Evolutionary conservation across 345 rosid genomes (phyloP).

Genomic region (Citrus maxima): DNA sequence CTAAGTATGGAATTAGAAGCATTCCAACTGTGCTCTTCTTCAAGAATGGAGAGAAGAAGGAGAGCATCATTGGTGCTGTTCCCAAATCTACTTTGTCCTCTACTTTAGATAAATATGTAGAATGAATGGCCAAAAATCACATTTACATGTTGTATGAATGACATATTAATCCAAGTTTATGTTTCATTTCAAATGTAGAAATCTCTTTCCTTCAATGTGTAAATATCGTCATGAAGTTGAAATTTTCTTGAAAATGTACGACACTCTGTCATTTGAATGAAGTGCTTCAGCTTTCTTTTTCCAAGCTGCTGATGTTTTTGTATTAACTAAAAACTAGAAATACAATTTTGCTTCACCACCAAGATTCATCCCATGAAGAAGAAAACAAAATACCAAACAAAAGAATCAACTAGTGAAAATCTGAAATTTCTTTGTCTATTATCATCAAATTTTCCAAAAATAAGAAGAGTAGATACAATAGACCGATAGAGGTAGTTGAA

Average conservation of each 20-base stretch:
- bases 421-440: too few relatives aligned
- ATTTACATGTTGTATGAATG: neutral
- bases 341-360: too few relatives aligned
- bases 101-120: conserved; percentile 56
- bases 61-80: conserved; percentile 72
- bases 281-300: neutral
- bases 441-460: too few relatives aligned
- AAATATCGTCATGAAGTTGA: neutral
- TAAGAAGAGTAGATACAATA: too few relatives aligned
- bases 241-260: too few relatives aligned
- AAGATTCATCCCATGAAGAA: too few relatives aligned
- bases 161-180: neutral
- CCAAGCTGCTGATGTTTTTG: neutral
- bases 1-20: conserved; percentile 63
- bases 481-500: too few relatives aligned
- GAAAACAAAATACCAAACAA: too few relatives aligned
- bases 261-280: neutral
- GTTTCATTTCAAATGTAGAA: neutral
- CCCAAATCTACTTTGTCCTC: conserved; percentile 61
- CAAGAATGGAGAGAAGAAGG: conserved; percentile 71
- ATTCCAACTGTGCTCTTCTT: conserved; percentile 70
- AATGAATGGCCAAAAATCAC: conserved; percentile 16
- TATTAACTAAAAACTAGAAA: too few relatives aligned
- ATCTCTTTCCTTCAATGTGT: neutral
- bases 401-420: too few relatives aligned